Evolutionary conservation across 2,329 filamentous ascomycete genomes (phyloP).

Genomic region (Xylaria sp.): DNA sequence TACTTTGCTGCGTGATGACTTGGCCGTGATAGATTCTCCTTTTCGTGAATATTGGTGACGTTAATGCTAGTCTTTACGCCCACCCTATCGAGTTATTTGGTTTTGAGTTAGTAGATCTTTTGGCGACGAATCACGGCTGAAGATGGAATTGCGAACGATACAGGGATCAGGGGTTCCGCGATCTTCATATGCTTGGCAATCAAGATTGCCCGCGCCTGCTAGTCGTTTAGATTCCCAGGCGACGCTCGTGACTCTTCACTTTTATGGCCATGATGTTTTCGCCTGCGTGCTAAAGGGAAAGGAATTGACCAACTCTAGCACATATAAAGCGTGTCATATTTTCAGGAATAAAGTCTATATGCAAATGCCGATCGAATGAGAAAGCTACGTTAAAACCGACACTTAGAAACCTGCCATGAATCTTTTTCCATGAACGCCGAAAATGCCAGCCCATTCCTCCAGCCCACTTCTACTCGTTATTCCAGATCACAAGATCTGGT

Average conservation of each 20-base stretch:
- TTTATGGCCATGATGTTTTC: no score
- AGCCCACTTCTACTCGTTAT: not conserved
- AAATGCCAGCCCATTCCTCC: not conserved
- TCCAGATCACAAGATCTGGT: constrained; percentile 45
- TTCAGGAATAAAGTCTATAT: not conserved
- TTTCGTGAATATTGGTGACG: no score
- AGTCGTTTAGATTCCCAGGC: no score
- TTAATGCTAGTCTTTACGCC: not conserved
- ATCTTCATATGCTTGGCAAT: no score
- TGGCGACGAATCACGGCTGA: not conserved
- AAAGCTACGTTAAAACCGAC: constrained; percentile 1
- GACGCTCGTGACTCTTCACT: no score
- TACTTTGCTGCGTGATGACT: no score
- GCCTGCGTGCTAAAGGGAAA: no score
- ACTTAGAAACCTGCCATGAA: not conserved
- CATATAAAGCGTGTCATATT: not conserved
- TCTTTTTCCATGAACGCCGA: not conserved
- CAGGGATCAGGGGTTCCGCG: not conserved
- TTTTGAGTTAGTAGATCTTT: not conserved
- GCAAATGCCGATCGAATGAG: constrained; percentile 5
- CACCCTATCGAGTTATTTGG: not conserved
- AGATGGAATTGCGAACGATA: not conserved
- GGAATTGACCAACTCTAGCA: no score
- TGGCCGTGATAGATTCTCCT: no score
- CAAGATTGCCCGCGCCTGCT: no score